phyloP scores from a whole-genome alignment of 1,139 yeast species.

The Yamadazyma buinensis region DNA sequence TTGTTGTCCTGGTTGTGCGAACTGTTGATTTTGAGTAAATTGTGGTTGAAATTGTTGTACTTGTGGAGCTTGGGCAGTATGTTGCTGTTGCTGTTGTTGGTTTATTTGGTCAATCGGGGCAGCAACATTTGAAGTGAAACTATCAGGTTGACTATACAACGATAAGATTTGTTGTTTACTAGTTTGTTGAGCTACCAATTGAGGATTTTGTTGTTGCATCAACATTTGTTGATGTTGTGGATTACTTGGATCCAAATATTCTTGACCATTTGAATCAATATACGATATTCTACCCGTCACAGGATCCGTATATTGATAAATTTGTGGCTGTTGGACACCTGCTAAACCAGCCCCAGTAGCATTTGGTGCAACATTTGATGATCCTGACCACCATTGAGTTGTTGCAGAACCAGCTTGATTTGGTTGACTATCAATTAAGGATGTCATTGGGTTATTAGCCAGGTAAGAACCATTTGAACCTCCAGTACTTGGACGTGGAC shows the following conservation, averaged over 20 bases:
- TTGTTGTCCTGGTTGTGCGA: background rate
- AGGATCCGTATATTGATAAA: constrained; percentile 63
- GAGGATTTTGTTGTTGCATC: constrained; percentile 42
- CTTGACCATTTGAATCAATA: constrained; percentile 57
- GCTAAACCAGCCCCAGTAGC: constrained; percentile 7
- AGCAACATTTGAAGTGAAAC: constrained; percentile 24
- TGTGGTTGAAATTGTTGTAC: constrained; percentile 16
- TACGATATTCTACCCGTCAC: constrained; percentile 57
- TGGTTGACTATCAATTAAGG: constrained; percentile 14
- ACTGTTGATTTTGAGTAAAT: background rate
- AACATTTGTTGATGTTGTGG: constrained; percentile 51
- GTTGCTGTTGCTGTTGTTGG: constrained; percentile 18
- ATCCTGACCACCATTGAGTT: constrained; percentile 27
- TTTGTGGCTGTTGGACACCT: constrained; percentile 28
- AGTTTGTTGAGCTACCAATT: constrained; percentile 41
- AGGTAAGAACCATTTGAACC: constrained; percentile 11
- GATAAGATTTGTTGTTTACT: constrained; percentile 40
- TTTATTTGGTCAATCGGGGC: constrained; percentile 16
- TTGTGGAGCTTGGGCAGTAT: constrained; percentile 17
- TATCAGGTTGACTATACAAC: constrained; percentile 36
- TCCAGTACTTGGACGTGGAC: constrained; percentile 26
- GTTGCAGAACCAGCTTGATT: constrained; percentile 3
- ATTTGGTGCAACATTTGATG: constrained; percentile 11
- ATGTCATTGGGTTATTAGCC: constrained; percentile 17
- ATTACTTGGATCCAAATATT: constrained; percentile 53